phyloP scores from a whole-genome alignment of 2,329 filamentous ascomycete genomes.

The Huntiella bhutanensis region DNA sequence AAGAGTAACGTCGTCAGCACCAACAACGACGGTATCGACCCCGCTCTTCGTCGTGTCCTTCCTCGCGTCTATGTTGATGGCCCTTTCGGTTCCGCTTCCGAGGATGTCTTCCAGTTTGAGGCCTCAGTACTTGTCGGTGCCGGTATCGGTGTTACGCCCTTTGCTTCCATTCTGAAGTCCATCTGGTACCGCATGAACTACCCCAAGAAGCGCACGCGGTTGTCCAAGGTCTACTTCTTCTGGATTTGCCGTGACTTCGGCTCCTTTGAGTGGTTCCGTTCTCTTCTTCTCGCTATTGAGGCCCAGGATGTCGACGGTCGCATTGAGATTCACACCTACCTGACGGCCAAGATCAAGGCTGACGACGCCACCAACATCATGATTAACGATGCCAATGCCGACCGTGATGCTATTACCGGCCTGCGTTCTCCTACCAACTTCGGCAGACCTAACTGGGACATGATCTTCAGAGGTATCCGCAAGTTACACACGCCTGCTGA shows the following conservation, averaged over 20 bases:
- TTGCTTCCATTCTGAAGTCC: conserved; percentile 71
- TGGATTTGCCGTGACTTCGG: conserved; percentile 82
- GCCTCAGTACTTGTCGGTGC: conserved; percentile 61
- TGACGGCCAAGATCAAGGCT: conserved; percentile 71
- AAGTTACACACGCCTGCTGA: conserved; percentile 58
- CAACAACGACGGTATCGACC: conserved; percentile 39
- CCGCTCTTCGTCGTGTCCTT: conserved; percentile 51
- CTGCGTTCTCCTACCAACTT: conserved; percentile 70
- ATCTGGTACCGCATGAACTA: conserved; percentile 93
- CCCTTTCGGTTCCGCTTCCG: conserved; percentile 68
- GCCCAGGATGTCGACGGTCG: conserved; percentile 66
- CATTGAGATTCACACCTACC: conserved; percentile 79
- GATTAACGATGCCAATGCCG: conserved; percentile 74
- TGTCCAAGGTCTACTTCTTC: conserved; percentile 82
- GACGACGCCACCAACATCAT: conserved; percentile 82
- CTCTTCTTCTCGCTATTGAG: conserved; percentile 65
- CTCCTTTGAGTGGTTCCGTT: conserved; percentile 80
- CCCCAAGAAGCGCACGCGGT: conserved; percentile 56
- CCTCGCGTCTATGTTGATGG: conserved; percentile 70
- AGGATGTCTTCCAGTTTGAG: conserved; percentile 82
- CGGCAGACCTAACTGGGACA: conserved; percentile 75
- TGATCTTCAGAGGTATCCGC: conserved; percentile 68
- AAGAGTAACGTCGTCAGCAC: conserved; percentile 45
- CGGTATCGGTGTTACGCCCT: conserved; percentile 72
- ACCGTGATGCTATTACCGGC: conserved; percentile 70